These are phyloP conservation scores for Hypholoma fasciculare DNA, from an alignment of 768 basidiomycete genomes.

Conservation along the genomic window DNA sequence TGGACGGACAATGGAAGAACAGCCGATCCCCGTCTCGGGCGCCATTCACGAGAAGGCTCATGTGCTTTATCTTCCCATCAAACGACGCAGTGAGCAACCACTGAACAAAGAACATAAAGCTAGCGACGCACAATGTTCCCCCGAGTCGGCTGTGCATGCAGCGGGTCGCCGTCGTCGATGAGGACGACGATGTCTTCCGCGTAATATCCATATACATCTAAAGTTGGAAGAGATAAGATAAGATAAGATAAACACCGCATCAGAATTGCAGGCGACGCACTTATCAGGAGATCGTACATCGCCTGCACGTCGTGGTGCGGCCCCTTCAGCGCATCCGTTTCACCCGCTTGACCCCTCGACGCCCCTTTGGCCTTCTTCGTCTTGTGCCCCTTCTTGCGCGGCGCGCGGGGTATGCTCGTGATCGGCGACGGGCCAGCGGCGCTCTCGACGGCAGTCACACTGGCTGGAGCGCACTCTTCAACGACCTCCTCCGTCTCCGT, in stretches of 20 bases:
- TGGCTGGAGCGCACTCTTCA: not conserved
- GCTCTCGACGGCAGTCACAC: not conserved
- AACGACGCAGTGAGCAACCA: not conserved
- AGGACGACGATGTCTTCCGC: slow-evolving; percentile 41
- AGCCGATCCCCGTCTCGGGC: slow-evolving; percentile 47
- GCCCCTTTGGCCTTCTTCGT: not conserved
- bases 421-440: not conserved
- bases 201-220: slow-evolving; percentile 32
- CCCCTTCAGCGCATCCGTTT: not conserved
- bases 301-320: not conserved
- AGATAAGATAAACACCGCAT: too few species aligned
- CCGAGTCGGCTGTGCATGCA: slow-evolving; percentile 36
- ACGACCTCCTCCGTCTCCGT: not conserved
- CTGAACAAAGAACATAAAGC: not conserved
- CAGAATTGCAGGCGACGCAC: slow-evolving; percentile 2
- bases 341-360: not conserved
- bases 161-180: slow-evolving; percentile 34
- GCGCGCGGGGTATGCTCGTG: not conserved
- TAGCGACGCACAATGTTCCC: slow-evolving; percentile 41
- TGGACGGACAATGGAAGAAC: slow-evolving; percentile 54
- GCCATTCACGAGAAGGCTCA: slow-evolving; percentile 40
- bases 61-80: slow-evolving; percentile 36
- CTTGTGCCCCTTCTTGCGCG: not conserved
- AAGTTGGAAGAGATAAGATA: not conserved
- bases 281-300: not conserved